phyloP scores from a whole-genome alignment of 805 yeast species.

The Candida silvatica region DNA sequence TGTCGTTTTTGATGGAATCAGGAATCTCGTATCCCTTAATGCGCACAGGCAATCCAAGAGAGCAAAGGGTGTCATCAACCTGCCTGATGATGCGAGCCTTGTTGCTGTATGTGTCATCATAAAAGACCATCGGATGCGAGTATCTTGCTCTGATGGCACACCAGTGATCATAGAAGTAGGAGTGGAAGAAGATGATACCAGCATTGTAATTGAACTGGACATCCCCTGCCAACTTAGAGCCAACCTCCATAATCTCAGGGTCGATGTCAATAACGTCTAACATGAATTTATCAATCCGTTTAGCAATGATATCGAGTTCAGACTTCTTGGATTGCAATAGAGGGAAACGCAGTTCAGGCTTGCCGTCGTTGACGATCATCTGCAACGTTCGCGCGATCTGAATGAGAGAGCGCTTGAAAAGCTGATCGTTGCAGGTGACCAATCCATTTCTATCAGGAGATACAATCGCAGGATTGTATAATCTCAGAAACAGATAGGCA shows the following conservation, averaged over 20 bases:
- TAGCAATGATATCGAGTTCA: constrained; percentile 31
- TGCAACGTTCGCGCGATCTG: constrained; percentile 80
- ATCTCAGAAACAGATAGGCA: constrained; percentile 74
- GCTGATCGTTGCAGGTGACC: constrained; percentile 8
- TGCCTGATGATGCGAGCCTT: constrained; percentile 23
- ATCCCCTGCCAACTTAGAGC: not conserved
- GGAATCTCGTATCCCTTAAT: constrained; percentile 50
- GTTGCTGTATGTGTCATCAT: not conserved
- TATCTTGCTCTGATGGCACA: constrained; percentile 17
- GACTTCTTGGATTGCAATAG: constrained; percentile 29
- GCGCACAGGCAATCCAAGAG: constrained; percentile 53
- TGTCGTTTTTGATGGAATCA: constrained; percentile 38
- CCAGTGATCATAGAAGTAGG: constrained; percentile 43
- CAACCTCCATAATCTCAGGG: not conserved
- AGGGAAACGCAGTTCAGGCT: constrained; percentile 58
- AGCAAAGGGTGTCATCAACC: constrained; percentile 38
- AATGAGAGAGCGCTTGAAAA: constrained; percentile 53
- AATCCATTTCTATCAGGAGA: constrained; percentile 59
- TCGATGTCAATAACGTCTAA: constrained; percentile 19
- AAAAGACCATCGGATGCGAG: constrained; percentile 3
- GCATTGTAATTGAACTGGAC: constrained; percentile 1
- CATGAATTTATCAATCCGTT: constrained; percentile 33
- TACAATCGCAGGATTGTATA: constrained; percentile 83
- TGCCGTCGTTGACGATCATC: constrained; percentile 77
- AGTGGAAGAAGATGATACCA: constrained; percentile 28